phyloP scores from a whole-genome alignment of 192 early-diverging fungal genomes.

The Gonapodya sp. region DNA sequence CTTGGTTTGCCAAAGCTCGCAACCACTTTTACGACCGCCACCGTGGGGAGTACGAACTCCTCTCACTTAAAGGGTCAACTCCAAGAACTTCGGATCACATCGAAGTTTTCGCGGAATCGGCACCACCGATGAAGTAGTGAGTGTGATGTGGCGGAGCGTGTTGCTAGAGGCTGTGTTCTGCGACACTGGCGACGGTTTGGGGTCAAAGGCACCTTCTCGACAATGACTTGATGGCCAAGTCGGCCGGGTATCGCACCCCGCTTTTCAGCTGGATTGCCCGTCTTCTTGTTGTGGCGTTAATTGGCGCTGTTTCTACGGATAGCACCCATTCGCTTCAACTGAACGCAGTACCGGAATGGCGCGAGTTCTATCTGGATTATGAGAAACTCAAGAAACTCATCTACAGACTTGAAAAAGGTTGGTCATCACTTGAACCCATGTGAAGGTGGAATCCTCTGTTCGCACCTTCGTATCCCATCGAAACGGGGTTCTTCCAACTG shows the following conservation, averaged over 20 bases:
- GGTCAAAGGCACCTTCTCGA: neutral
- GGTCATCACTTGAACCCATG: conserved; percentile 10
- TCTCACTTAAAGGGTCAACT: neutral
- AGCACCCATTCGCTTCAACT: conserved; percentile 75
- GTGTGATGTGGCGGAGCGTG: neutral
- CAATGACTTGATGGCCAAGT: neutral
- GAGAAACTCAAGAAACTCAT: conserved; percentile 36
- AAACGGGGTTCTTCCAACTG: too few species aligned
- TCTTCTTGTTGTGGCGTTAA: too few species aligned
- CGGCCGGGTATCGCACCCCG: neutral
- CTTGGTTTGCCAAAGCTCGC: neutral
- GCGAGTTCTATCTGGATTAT: conserved; percentile 33
- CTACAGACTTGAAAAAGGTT: conserved; percentile 34
- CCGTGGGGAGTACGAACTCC: neutral
- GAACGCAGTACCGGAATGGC: conserved; percentile 67
- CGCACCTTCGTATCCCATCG: too few species aligned
- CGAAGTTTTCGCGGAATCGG: neutral
- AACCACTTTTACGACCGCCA: neutral
- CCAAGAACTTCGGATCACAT: neutral
- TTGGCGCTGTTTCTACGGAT: neutral
- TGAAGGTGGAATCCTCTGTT: conserved; percentile 20
- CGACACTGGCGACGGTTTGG: neutral
- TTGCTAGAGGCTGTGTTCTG: neutral
- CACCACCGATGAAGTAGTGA: neutral
- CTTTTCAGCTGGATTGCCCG: neutral